Evolutionary conservation across 2,329 filamentous ascomycete species (phyloP).

Genomic region (Aspergillus intermedius): DNA sequence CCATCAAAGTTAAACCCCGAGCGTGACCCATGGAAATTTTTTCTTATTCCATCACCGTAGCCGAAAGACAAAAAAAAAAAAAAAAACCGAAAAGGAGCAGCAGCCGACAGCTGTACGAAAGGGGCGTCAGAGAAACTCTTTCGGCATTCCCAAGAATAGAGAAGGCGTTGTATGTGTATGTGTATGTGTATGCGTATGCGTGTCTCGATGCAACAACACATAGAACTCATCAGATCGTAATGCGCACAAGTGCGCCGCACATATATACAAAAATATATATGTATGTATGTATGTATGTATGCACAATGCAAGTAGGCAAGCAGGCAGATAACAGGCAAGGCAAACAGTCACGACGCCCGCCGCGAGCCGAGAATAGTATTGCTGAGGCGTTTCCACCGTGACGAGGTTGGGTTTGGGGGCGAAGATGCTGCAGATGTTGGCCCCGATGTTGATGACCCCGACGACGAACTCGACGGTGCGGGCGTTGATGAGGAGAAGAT

Average conservation of each 20-base stretch:
- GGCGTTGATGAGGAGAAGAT: neutral
- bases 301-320: too few species aligned
- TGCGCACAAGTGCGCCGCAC: neutral
- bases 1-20: neutral
- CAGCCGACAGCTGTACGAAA: neutral
- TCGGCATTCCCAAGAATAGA: neutral
- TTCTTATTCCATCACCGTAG: neutral
- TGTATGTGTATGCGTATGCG: neutral
- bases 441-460: too few species aligned
- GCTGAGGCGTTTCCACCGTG: neutral
- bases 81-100: neutral
- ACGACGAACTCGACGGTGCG: slow-evolving; percentile 1
- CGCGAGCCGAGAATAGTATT: neutral
- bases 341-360: neutral
- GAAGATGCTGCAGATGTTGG: neutral
- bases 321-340: too few species aligned
- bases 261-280: neutral
- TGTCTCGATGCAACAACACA: neutral
- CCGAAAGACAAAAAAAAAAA: neutral
- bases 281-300: too few species aligned
- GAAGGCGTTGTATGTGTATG: neutral
- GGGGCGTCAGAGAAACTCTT: neutral
- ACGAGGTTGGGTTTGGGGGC: neutral
- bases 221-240: neutral
- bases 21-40: neutral